Conservation (phyloP, 257 asterid genomes). For the Scutellaria barbata region DNA sequence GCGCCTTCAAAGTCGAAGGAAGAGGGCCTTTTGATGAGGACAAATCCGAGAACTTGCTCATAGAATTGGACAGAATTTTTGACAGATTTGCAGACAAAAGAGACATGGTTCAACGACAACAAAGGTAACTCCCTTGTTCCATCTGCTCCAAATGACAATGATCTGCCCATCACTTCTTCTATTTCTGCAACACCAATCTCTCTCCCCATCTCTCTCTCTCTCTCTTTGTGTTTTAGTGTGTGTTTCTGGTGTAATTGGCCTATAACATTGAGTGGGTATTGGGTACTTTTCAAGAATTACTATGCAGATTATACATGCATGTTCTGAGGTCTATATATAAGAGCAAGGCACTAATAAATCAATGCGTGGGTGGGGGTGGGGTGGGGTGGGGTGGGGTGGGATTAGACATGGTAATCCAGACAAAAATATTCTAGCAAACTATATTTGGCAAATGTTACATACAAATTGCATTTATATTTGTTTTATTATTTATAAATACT, state of each 20-base stretch:
- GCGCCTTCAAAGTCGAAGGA: conserved; percentile 89
- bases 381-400: background rate
- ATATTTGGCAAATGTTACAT: background rate
- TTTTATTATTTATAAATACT: background rate
- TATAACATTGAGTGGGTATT: background rate
- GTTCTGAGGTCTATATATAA: conserved; percentile 20
- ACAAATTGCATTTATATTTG: background rate
- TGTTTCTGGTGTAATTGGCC: background rate
- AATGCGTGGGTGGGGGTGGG: background rate
- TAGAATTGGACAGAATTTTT: conserved; percentile 59
- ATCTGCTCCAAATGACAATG: background rate
- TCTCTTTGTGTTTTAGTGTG: no score
- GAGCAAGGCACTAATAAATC: background rate
- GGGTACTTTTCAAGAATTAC: background rate
- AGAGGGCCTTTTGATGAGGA: conserved; percentile 79
- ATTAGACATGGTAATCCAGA: background rate
- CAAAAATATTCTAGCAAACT: background rate
- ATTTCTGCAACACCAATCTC: conserved; percentile 32
- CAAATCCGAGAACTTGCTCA: conserved; percentile 72
- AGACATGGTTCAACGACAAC: conserved; percentile 72
- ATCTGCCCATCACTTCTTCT: conserved; percentile 27
- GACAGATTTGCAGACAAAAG: conserved; percentile 74
- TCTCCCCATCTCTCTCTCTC: conserved; percentile 20
- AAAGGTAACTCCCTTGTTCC: conserved; percentile 42
- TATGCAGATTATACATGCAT: background rate